Conservation (phyloP, 2,329 filamentous ascomycete genomes). For the Fusarium acutatum region DNA sequence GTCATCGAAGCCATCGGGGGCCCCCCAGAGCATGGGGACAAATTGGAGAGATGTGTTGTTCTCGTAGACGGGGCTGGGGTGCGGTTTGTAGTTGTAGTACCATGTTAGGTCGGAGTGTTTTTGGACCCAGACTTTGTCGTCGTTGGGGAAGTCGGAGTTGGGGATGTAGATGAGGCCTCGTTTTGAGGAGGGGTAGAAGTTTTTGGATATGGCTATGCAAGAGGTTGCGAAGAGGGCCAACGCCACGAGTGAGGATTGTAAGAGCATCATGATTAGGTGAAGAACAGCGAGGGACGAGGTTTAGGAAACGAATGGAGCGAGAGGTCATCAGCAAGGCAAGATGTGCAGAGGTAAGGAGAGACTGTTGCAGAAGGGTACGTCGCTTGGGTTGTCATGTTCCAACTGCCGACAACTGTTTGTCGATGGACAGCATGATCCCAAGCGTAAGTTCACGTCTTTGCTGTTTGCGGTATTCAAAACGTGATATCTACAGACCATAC, state of each 20-base stretch:
- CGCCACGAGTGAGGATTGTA: neutral
- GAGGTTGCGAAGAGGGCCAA: neutral
- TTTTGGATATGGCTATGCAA: neutral
- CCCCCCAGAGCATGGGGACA: neutral
- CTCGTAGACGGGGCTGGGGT: neutral
- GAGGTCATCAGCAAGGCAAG: rapidly evolving
- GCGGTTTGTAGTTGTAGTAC: neutral
- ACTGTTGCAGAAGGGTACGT: no score
- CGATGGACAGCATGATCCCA: neutral
- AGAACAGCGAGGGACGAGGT: neutral
- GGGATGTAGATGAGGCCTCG: neutral
- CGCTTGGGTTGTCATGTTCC: rapidly evolving
- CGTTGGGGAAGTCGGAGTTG: neutral
- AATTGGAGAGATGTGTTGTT: neutral
- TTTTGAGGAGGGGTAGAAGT: neutral
- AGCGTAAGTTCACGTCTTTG: neutral
- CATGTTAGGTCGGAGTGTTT: neutral
- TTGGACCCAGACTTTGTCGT: neutral
- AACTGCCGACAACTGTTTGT: neutral
- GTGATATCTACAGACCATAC: neutral
- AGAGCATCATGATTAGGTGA: rapidly evolving
- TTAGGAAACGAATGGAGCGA: no score
- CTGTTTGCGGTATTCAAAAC: neutral
- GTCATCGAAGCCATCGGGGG: neutral
- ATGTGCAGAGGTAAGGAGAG: no score